These are phyloP conservation scores for Psidium guajava DNA, from an alignment of 345 rosid genomes.

Conservation along the genomic window DNA sequence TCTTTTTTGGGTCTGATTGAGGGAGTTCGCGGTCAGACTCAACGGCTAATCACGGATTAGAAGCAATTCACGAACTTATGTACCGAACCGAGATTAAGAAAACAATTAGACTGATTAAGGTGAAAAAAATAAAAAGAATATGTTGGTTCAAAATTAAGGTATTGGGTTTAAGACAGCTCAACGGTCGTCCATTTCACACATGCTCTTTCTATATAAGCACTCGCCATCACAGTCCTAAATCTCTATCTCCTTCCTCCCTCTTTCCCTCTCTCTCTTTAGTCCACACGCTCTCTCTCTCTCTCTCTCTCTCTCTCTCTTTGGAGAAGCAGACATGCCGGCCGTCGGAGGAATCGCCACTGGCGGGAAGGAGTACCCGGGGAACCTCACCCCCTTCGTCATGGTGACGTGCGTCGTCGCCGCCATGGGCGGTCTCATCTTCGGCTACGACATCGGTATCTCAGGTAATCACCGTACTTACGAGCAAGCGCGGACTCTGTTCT, in stretches of 20 bases:
- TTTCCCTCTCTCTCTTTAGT: background rate
- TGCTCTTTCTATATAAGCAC: conserved; percentile 16
- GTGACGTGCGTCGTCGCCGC: conserved; percentile 82
- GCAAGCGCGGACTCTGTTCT: background rate
- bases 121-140: no score
- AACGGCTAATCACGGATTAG: background rate
- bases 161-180: conserved; percentile 22
- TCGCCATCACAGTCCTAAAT: background rate
- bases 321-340: conserved; percentile 25
- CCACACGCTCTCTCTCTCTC: background rate
- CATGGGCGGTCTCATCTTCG: conserved; percentile 97
- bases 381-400: conserved; percentile 60
- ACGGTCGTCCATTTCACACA: background rate
- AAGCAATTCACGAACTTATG: background rate
- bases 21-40: fast-evolving
- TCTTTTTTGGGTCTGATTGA: background rate
- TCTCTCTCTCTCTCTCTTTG: background rate
- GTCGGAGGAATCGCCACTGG: conserved; percentile 39
- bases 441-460: conserved; percentile 91
- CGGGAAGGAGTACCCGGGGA: conserved; percentile 72
- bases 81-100: no score
- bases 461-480: conserved; percentile 26
- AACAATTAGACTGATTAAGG: no score
- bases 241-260: conserved; percentile 1
- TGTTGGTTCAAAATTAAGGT: background rate